These are phyloP conservation scores for Evansstolkia leycettana DNA, from an alignment of 495 filamentous ascomycete species.

Conservation along the genomic window DNA sequence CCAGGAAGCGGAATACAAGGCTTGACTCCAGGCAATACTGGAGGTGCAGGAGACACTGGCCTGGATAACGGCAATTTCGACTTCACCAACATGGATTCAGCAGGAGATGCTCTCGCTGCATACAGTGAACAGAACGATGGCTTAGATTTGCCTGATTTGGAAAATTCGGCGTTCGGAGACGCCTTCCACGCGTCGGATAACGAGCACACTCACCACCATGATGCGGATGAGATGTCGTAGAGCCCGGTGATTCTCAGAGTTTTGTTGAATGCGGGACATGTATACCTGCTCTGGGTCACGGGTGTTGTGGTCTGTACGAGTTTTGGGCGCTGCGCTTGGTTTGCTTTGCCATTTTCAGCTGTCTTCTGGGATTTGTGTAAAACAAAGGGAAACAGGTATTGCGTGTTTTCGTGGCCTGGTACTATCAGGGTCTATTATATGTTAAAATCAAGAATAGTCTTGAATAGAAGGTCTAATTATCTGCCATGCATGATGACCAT, in stretches of 20 bases:
- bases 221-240: constrained; percentile 33
- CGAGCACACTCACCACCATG: constrained; percentile 30
- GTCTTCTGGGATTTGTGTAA: neutral
- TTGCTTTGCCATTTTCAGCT: neutral
- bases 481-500: no score
- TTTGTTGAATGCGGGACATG: constrained; percentile 1
- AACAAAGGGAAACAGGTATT: neutral
- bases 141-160: constrained; percentile 37
- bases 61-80: constrained; percentile 36
- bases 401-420: no score
- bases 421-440: no score
- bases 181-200: constrained; percentile 49
- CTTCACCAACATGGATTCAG: constrained; percentile 47
- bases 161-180: constrained; percentile 50
- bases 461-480: no score
- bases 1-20: constrained; percentile 14
- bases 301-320: neutral
- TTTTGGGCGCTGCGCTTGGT: neutral
- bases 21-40: constrained; percentile 15
- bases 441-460: no score
- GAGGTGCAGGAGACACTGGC: constrained; percentile 15
- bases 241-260: constrained; percentile 7
- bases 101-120: constrained; percentile 49
- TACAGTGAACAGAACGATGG: constrained; percentile 42
- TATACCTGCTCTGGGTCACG: neutral